phyloP scores from a whole-genome alignment of 2,329 filamentous ascomycete species.

The Colletotrichum sojae region DNA sequence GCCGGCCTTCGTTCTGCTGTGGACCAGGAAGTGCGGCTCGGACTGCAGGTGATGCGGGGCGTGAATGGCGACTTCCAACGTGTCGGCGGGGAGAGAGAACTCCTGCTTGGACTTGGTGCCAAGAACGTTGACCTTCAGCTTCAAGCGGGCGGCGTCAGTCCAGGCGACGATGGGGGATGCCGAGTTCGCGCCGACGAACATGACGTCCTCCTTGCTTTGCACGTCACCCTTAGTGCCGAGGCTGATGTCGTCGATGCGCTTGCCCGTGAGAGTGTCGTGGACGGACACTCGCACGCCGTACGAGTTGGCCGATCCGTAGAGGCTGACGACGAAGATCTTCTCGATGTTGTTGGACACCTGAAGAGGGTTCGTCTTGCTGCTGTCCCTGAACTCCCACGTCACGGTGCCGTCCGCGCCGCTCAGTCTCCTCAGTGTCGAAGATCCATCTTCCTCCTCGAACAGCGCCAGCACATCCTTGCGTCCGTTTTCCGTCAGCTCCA shows the following conservation, averaged over 20 bases:
- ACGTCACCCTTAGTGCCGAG: slow-evolving; percentile 84
- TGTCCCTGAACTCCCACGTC: slow-evolving; percentile 84
- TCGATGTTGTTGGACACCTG: slow-evolving; percentile 80
- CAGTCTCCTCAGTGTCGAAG: slow-evolving; percentile 76
- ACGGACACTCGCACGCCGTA: slow-evolving; percentile 83
- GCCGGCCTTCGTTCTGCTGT: slow-evolving; percentile 77
- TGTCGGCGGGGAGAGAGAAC: slow-evolving; percentile 63
- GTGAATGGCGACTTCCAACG: slow-evolving; percentile 74
- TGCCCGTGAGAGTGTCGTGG: slow-evolving; percentile 81
- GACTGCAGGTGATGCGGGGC: slow-evolving; percentile 81
- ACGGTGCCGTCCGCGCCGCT: slow-evolving; percentile 80
- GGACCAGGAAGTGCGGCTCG: slow-evolving; percentile 86
- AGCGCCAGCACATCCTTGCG: slow-evolving; percentile 82
- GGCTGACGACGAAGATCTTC: slow-evolving; percentile 82
- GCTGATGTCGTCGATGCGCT: slow-evolving; percentile 78
- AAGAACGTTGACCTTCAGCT: slow-evolving; percentile 80
- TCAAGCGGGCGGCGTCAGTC: slow-evolving; percentile 74
- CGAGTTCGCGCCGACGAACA: slow-evolving; percentile 83
- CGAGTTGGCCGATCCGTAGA: slow-evolving; percentile 78
- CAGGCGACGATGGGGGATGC: slow-evolving; percentile 82
- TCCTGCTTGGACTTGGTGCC: slow-evolving; percentile 71
- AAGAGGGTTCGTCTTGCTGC: slow-evolving; percentile 78
- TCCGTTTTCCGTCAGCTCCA: slow-evolving; percentile 76
- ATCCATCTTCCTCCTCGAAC: slow-evolving; percentile 70
- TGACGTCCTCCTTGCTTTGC: slow-evolving; percentile 72